These are phyloP conservation scores for Lachnellula arida DNA, from an alignment of 2,329 filamentous ascomycete species.

Conservation along the genomic window DNA sequence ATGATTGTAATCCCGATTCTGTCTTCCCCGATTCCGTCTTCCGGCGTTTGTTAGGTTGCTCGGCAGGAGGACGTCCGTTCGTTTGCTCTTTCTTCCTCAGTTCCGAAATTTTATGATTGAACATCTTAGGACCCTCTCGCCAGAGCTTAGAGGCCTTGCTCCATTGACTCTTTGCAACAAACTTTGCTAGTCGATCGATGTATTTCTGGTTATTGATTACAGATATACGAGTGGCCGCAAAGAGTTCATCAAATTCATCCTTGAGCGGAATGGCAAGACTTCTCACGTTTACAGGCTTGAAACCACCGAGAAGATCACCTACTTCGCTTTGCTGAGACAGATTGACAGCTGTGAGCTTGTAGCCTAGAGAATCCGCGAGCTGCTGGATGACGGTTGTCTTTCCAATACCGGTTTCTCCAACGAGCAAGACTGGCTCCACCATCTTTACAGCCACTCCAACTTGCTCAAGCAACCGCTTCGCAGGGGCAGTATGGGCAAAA, in stretches of 20 bases:
- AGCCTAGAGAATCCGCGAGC: conserved; percentile 75
- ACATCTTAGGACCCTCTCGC: conserved; percentile 86
- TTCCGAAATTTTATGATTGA: conserved; percentile 62
- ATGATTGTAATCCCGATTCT: conserved; percentile 60
- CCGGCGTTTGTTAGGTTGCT: conserved; percentile 65
- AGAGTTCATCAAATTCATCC: conserved; percentile 89
- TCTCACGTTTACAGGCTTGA: conserved; percentile 90
- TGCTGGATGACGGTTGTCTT: conserved; percentile 97
- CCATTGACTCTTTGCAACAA: conserved; percentile 80
- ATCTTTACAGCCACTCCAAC: conserved; percentile 77
- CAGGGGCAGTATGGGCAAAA: conserved; percentile 86
- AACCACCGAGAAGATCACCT: conserved; percentile 90
- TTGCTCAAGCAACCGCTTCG: conserved; percentile 80
- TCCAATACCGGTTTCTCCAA: conserved; percentile 98
- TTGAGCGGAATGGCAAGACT: conserved; percentile 84
- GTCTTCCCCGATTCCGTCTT: conserved; percentile 63
- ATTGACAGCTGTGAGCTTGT: conserved; percentile 89
- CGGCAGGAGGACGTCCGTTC: conserved; percentile 37
- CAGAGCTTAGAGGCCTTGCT: conserved; percentile 78
- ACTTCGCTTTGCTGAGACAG: conserved; percentile 97
- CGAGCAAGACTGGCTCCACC: conserved; percentile 84
- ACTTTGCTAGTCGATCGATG: conserved; percentile 73
- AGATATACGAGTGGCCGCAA: conserved; percentile 79
- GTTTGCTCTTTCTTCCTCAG: conserved; percentile 42
- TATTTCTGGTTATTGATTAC: conserved; percentile 84